phyloP scores from a whole-genome alignment of 2,329 filamentous ascomycete species.

The Chaetomium sp. region DNA sequence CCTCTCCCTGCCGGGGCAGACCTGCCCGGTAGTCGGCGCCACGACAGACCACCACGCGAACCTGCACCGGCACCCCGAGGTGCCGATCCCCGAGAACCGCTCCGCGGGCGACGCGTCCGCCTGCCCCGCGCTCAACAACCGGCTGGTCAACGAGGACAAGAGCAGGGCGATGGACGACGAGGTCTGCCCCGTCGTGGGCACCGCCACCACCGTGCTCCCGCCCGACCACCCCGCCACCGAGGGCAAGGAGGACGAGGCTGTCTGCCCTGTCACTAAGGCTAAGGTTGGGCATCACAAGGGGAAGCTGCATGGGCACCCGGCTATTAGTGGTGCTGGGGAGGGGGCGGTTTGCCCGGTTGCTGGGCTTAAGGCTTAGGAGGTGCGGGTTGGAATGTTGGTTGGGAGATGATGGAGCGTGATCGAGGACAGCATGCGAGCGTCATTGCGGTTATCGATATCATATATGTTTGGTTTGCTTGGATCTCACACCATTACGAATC shows the following conservation, averaged over 20 bases:
- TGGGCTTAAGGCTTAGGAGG: conserved; percentile 36
- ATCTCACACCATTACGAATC: background rate
- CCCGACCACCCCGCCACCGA: conserved; percentile 44
- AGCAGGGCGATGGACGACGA: conserved; percentile 46
- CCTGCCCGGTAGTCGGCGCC: conserved; percentile 47
- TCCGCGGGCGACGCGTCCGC: conserved; percentile 42
- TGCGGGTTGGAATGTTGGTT: background rate
- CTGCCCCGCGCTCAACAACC: conserved; percentile 43
- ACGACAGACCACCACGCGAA: conserved; percentile 47
- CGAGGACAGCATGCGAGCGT: background rate
- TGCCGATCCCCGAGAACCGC: conserved; percentile 37
- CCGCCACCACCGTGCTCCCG: conserved; percentile 47
- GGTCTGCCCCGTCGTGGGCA: conserved; percentile 47
- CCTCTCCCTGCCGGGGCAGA: conserved; percentile 45
- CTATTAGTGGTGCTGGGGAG: conserved; percentile 36
- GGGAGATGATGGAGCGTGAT: background rate
- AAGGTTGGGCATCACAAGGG: conserved; percentile 48
- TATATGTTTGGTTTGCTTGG: background rate
- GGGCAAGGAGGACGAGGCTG: conserved; percentile 40
- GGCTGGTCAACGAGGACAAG: conserved; percentile 43
- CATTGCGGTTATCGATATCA: background rate
- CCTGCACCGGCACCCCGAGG: conserved; percentile 46
- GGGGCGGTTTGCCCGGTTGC: conserved; percentile 46
- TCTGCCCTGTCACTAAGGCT: conserved; percentile 48
- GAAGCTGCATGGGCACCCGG: conserved; percentile 44